Evolutionary conservation across 208 protist species (phyloP), one percentile per base, ranked within the genome.

Genomic region (Trypanosoma lewisi): DNA sequence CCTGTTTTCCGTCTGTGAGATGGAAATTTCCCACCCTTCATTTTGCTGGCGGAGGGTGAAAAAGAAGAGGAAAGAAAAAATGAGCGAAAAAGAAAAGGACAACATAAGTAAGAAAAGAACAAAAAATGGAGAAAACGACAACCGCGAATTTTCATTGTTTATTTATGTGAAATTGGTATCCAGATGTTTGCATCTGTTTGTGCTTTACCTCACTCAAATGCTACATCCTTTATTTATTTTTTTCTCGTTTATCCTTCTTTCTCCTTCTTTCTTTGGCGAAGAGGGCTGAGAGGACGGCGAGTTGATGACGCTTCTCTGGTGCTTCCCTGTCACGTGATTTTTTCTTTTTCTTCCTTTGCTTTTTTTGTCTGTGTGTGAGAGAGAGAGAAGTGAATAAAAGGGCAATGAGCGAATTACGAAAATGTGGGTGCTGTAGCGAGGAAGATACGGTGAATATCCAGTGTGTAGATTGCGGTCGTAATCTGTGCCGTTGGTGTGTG

Each of bases 211-310:
- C n/a, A n/a, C n/a, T n/a, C n/a, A n/a, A n/a, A n/a, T n/a, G n/a
- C n/a, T n/a, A n/a, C n/a, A n/a, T n/a, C n/a, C n/a, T n/a, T n/a
- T n/a, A n/a, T n/a, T 27, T 69, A 25, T 65, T 28, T 49, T 72
- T 36, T 72, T 72, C 67, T 62, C 60, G 50, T 72, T 53, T 60
- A 17, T 63, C 68, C n/a, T 67, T 52, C 48, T 64, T 45, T 41
- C 55, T 56, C 55, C 23, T 69, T 63, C 49, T 41, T 69, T 51
- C 25, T n/a, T n/a, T n/a, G n/a, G n/a, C n/a, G n/a, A n/a, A n/a
- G n/a, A n/a, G n/a, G n/a, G n/a, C n/a, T n/a, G n/a, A n/a, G n/a
- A n/a, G n/a, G n/a, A n/a, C n/a, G n/a, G n/a, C n/a, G n/a, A n/a
- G n/a, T n/a, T n/a, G n/a, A n/a, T n/a, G n/a, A n/a, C n/a, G n/a